Evolutionary conservation across 2,329 filamentous ascomycete species (phyloP), one percentile per base, ranked within the genome.

Genomic region (Tolypocladium tundrense): DNA sequence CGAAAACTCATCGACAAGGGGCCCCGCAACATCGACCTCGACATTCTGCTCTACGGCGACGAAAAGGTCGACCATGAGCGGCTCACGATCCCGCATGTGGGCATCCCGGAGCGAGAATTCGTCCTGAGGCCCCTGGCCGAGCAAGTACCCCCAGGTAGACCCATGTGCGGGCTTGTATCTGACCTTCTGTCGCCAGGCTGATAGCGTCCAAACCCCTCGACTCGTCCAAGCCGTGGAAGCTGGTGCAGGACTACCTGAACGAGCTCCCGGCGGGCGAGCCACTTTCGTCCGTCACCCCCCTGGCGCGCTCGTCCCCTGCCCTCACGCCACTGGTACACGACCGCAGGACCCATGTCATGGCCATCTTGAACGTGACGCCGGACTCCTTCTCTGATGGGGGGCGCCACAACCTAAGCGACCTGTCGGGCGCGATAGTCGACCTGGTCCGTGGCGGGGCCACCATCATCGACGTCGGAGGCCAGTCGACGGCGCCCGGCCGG

Each of bases 341-440:
- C 52, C 82, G 86, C 53, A 78, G 76, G 56, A 97, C 93, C 0
- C 84, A 85, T 52, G 75, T 97, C 64, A 99, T 99, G 94, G 90
- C 89, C 57, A 96, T 99, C 62, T 79, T 97, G 52, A 99, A 99
- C 72, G 76, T 96, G 56, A 97, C 94, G 0, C 93, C 93, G 0
- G 93, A 99, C 74, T 97, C 93, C 11, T 99, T 99, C 76, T 97
- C 93, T 1, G 92, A 97, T 68, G 93, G 91, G 56, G 91, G 91
- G 10, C 67, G 77, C 10, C 82, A 91, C 70, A 73, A 75, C 50
- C 67, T 76, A 31, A 67, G 73, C 14, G 77, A 83, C 61, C 78
- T 94, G 33, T 73, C 78, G 14, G 68, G 77, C 14, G 88, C 83
- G 1, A 79, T 92, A 19, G 73, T 77, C 54, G 65, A 73, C 13